A percentile compares a stretch with the other conserved stretches of the same genome.
These are phyloP conservation scores for Pythium insidiosum DNA, from an alignment of 352 stramenopile genomes.

Conservation along the genomic window DNA sequence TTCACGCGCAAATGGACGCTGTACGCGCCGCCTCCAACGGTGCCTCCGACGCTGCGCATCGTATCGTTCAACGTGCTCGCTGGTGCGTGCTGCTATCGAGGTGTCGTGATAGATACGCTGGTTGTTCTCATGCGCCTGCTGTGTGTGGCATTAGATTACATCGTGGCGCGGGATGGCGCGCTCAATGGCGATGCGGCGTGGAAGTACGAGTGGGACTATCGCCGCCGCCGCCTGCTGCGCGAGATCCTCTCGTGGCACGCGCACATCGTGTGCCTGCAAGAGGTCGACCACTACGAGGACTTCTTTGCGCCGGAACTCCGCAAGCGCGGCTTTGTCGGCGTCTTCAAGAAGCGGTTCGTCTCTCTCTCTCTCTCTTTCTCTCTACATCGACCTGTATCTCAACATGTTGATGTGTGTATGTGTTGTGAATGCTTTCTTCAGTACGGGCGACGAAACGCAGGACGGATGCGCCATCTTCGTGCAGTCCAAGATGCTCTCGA, in stretches of 20 bases:
- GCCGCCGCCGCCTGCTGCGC: constrained; percentile 28
- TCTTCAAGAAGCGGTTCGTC: constrained; percentile 50
- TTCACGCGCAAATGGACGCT: constrained; percentile 35
- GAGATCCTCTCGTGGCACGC: constrained; percentile 43
- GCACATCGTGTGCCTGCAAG: constrained; percentile 54
- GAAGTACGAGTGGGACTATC: constrained; percentile 59
- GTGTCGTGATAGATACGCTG: background rate
- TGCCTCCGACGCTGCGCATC: constrained; percentile 42
- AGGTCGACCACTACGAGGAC: constrained; percentile 65
- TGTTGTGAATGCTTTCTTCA: constrained; percentile 4
- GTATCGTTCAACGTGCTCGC: constrained; percentile 70
- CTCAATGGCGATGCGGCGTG: constrained; percentile 17
- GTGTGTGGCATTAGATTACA: constrained; percentile 31
- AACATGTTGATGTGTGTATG: background rate
- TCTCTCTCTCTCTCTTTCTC: too few relatives aligned
- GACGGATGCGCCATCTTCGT: constrained; percentile 69
- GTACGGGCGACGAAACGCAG: constrained; percentile 47
- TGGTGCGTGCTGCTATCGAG: too few relatives aligned
- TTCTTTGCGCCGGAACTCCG: constrained; percentile 58
- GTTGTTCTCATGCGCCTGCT: background rate
- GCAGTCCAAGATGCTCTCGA: constrained; percentile 28
- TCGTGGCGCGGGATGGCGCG: constrained; percentile 24
- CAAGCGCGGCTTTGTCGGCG: constrained; percentile 37
- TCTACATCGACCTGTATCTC: too few relatives aligned
- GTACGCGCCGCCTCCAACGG: constrained; percentile 29